Evolutionary conservation across 495 filamentous ascomycete species (phyloP), one percentile per base, ranked within the genome.

Genomic region (Annulohypoxylon bovei): DNA sequence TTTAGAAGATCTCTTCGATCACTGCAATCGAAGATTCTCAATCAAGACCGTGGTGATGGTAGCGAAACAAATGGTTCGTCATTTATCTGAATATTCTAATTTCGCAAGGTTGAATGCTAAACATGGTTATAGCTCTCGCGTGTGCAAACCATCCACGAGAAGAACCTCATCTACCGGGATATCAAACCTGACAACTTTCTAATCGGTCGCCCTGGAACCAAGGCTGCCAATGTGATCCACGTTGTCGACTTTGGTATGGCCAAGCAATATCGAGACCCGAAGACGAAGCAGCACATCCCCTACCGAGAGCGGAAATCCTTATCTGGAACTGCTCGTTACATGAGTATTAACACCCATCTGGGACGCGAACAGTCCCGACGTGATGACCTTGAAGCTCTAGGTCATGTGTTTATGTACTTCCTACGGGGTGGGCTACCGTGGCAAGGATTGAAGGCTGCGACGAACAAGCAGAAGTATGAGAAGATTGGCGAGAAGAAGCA

Each of bases 401-500:
- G 95, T 16, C 95, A 99, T 76, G 95, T 99, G 25, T 99, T 99
- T 84, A 95, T 99, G 92, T 99, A 99, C 83, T 99, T 99, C 83
- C 83, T 99, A 68, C 85, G 96, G 52, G 95, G 95, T 63, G 96
- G 96, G 57, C 86, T 99, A 64, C 95, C 95, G 18, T 99, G 95
- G 95, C 95, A 99, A 82, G 95, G 95, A 54, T 84, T 99, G 75
- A 98, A 98, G 84, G 95, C 95, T 78, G 96, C 96, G 16, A 99
- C 95, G 65, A 99, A 99, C 85, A 99, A 99, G 88, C 95, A 99
- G 78, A 99, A 99, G 83, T 99, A 99, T 72, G 95, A 99, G 82
- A 98, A 98, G 85, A 99, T 99, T 80, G 95, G 95, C 30, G 96
- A 99, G 83, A 98, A 98, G 91, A 99, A 99, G 83, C 95, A 98